Conservation (phyloP, 2,329 filamentous ascomycete species). For the Westerdykella sp. region DNA sequence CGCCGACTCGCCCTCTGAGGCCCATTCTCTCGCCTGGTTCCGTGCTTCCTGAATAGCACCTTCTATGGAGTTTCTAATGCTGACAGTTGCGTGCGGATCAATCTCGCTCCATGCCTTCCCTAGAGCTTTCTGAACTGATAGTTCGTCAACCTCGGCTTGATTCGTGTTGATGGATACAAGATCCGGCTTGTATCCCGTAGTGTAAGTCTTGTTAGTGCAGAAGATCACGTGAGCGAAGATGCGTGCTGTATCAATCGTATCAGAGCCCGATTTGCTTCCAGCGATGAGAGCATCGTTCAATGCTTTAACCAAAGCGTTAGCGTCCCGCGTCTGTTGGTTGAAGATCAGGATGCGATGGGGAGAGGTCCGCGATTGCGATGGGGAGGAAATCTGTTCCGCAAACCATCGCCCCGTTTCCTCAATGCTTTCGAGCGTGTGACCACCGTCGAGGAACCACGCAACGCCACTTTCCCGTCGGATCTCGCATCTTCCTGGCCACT, state of each 20-base stretch:
- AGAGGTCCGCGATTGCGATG: slow-evolving; percentile 9
- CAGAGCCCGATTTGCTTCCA: slow-evolving; percentile 19
- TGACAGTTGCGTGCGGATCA: slow-evolving; percentile 41
- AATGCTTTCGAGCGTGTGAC: slow-evolving; percentile 81
- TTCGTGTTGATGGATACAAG: slow-evolving; percentile 58
- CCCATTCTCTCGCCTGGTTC: slow-evolving; percentile 29
- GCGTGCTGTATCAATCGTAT: slow-evolving; percentile 21
- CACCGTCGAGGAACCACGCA: slow-evolving; percentile 79
- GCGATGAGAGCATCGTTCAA: slow-evolving; percentile 54
- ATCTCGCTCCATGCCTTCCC: slow-evolving; percentile 52
- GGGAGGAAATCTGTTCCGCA: slow-evolving; percentile 38
- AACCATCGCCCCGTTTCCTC: slow-evolving; percentile 74
- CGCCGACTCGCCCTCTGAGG: slow-evolving; percentile 11
- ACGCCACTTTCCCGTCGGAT: slow-evolving; percentile 50
- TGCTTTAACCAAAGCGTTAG: slow-evolving; percentile 55
- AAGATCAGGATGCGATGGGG: slow-evolving; percentile 64
- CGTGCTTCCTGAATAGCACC: slow-evolving; percentile 60
- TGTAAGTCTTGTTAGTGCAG: slow-evolving; percentile 68
- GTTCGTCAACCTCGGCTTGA: slow-evolving; percentile 49
- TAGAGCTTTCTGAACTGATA: slow-evolving; percentile 63
- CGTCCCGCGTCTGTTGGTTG: slow-evolving; percentile 86
- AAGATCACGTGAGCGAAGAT: slow-evolving; percentile 70
- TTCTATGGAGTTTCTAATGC: slow-evolving; percentile 60
- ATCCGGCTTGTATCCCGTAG: slow-evolving; percentile 56
- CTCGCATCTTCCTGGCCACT: slow-evolving; percentile 73